Conservation (phyloP, 2,329 filamentous ascomycete genomes). For the Xylariaceae sp. region DNA sequence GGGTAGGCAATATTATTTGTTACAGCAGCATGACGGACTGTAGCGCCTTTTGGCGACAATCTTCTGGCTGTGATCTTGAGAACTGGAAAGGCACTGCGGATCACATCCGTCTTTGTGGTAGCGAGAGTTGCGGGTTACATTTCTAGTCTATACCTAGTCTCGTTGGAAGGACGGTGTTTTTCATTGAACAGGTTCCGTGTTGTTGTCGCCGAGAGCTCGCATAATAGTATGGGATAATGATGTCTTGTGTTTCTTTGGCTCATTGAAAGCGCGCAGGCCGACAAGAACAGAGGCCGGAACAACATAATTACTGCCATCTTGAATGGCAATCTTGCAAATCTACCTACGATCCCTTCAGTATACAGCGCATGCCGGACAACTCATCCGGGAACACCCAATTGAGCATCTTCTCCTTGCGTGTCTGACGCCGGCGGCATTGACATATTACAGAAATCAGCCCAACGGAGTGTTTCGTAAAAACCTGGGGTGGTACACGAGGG, state of each 20-base stretch:
- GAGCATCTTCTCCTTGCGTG: not conserved
- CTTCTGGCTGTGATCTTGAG: no score
- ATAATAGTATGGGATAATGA: no score
- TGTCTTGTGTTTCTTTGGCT: not conserved
- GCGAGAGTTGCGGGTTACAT: no score
- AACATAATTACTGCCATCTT: not conserved
- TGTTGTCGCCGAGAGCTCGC: no score
- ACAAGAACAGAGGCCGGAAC: not conserved
- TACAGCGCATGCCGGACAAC: conserved; percentile 5
- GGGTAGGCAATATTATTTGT: no score
- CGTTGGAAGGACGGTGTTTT: no score
- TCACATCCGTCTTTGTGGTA: no score
- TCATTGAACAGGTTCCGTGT: no score
- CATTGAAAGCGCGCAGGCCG: not conserved
- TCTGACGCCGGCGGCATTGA: conserved; percentile 1
- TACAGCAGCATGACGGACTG: no score
- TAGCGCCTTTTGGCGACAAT: no score
- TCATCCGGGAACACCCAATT: not conserved
- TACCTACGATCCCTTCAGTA: conserved; percentile 17
- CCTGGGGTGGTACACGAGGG: conserved; percentile 20
- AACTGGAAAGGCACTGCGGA: no score
- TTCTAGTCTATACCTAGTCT: no score
- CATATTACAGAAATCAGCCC: not conserved
- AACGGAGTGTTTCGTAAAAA: not conserved
- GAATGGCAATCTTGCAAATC: conserved; percentile 8